Evolutionary conservation across 495 filamentous ascomycete genomes (phyloP).

Genomic region (Penicillium odoratum): DNA sequence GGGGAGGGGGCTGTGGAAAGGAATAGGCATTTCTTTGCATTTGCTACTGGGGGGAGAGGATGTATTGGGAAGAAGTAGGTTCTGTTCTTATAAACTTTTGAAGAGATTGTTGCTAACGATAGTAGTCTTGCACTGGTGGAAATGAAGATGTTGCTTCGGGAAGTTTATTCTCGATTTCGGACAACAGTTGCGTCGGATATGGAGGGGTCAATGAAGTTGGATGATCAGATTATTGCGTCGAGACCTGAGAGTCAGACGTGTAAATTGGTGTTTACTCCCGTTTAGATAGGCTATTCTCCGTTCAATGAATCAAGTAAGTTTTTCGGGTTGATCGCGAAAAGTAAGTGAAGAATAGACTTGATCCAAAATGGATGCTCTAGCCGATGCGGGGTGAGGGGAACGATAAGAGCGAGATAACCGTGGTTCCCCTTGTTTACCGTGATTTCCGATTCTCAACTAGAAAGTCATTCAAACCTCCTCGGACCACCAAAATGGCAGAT

Average conservation of each 20-base stretch:
- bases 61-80: constrained; percentile 51
- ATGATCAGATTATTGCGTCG: constrained; percentile 62
- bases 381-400: constrained; percentile 31
- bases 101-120: constrained; percentile 14
- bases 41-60: constrained; percentile 40
- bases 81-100: constrained; percentile 34
- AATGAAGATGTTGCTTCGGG: constrained; percentile 61
- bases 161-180: constrained; percentile 56
- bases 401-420: constrained; percentile 14
- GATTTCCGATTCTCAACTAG: neutral
- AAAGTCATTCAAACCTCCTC: neutral
- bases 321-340: too few species aligned
- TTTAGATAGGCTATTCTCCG: constrained; percentile 7
- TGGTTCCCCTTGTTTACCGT: constrained; percentile 12
- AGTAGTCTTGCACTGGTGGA: constrained; percentile 62
- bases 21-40: constrained; percentile 48
- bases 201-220: constrained; percentile 51
- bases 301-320: too few species aligned
- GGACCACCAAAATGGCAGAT: neutral
- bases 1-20: constrained; percentile 43
- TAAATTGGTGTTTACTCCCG: constrained; percentile 42
- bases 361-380: constrained; percentile 11
- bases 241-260: constrained; percentile 57
- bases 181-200: constrained; percentile 55
- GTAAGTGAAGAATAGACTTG: neutral